Evolutionary conservation across 768 basidiomycete genomes (phyloP).

Genomic region (Phanerodontia chrysosporium): DNA sequence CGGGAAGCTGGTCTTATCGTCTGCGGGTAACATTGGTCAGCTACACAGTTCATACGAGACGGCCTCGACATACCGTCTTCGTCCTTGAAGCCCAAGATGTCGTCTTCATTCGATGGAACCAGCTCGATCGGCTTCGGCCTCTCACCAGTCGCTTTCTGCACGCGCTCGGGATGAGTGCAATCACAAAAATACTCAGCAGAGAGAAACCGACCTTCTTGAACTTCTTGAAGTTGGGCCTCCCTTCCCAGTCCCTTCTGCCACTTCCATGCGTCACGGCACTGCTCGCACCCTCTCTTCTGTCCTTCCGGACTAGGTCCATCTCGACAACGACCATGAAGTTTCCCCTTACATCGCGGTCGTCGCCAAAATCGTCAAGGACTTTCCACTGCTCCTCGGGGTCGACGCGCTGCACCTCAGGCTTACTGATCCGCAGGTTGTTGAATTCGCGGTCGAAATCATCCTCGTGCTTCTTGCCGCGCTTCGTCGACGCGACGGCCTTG

Average conservation of each 20-base stretch:
- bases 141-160: constrained; percentile 27
- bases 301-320: constrained; percentile 48
- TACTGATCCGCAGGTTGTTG: constrained; percentile 68
- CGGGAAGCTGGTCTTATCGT: neutral
- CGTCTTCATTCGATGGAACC: constrained; percentile 44
- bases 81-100: constrained; percentile 17
- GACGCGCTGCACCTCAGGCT: constrained; percentile 48
- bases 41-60: too few relatives aligned
- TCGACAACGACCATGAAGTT: constrained; percentile 81
- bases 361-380: constrained; percentile 61
- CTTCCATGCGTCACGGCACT: constrained; percentile 17
- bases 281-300: constrained; percentile 5
- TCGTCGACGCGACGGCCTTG: constrained; percentile 69
- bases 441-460: constrained; percentile 78
- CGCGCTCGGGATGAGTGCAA: constrained; percentile 17
- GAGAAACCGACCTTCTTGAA: constrained; percentile 68
- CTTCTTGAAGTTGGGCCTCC: constrained; percentile 68
- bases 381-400: constrained; percentile 54
- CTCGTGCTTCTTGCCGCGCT: constrained; percentile 61
- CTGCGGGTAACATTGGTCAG: neutral
- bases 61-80: neutral
- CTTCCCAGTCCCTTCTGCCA: constrained; percentile 38
- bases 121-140: constrained; percentile 45
- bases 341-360: constrained; percentile 56
- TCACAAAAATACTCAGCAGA: neutral